These are phyloP conservation scores for Penicillium oxalicum DNA, from an alignment of 2,329 filamentous ascomycete genomes.

Conservation along the genomic window DNA sequence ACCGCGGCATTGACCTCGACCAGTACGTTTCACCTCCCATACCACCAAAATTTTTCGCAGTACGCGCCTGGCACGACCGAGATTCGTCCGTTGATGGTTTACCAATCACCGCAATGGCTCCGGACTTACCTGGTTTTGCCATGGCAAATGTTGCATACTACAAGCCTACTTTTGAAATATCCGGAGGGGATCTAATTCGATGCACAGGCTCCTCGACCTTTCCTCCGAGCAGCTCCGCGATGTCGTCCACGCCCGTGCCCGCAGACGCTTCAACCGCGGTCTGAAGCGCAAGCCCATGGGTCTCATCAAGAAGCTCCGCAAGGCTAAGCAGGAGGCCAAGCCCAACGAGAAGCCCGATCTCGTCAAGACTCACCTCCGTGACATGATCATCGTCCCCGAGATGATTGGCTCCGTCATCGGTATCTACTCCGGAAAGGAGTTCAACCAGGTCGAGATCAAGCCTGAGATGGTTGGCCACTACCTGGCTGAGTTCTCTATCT, in stretches of 20 bases:
- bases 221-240: slow-evolving; percentile 97
- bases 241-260: slow-evolving; percentile 98
- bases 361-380: slow-evolving; percentile 98
- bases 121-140: too few relatives aligned
- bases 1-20: slow-evolving; percentile 98
- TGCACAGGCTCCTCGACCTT: slow-evolving; percentile 87
- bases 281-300: slow-evolving; percentile 99
- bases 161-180: slow-evolving; percentile 4
- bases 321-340: slow-evolving; percentile 97
- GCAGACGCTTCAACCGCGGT: slow-evolving; percentile 98
- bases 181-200: slow-evolving; percentile 21
- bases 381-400: slow-evolving; percentile 99
- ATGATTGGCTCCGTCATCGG: slow-evolving; percentile 99
- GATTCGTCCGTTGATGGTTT: neutral
- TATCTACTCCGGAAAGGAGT: slow-evolving; percentile 99
- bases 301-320: slow-evolving; percentile 99
- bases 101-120: too few relatives aligned
- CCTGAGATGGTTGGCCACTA: slow-evolving; percentile 99
- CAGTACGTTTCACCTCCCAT: slow-evolving; percentile 61
- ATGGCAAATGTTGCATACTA: neutral
- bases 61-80: slow-evolving; percentile 4
- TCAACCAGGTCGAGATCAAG: slow-evolving; percentile 99
- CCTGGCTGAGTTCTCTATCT: slow-evolving; percentile 98
- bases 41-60: slow-evolving; percentile 7
- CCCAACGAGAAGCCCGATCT: slow-evolving; percentile 99